These are phyloP conservation scores for Mycena leptocephala DNA, from an alignment of 768 basidiomycete species.

Conservation along the genomic window DNA sequence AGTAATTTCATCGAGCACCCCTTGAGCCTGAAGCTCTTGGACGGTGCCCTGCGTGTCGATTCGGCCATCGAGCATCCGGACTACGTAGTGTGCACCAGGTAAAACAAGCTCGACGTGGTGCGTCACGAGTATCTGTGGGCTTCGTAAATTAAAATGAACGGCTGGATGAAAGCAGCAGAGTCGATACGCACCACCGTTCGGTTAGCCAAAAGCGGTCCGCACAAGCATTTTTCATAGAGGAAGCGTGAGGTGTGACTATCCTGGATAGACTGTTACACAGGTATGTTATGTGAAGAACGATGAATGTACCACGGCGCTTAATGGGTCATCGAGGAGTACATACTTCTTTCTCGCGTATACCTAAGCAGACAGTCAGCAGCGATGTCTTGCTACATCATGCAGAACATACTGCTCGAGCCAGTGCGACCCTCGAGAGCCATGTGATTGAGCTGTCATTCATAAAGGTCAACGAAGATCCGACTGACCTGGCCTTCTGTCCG, in stretches of 20 bases:
- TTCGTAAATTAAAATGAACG: too few species aligned
- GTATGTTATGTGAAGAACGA: too few species aligned
- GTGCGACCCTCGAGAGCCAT: constrained; percentile 63
- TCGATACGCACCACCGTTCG: constrained; percentile 78
- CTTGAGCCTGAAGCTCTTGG: constrained; percentile 73
- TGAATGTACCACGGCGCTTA: constrained; percentile 69
- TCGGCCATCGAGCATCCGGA: constrained; percentile 87
- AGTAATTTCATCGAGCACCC: constrained; percentile 74
- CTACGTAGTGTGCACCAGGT: constrained; percentile 79
- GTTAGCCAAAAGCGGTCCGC: constrained; percentile 75
- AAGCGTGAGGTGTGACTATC: constrained; percentile 80
- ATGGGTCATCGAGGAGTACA: constrained; percentile 71
- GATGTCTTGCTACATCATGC: constrained; percentile 46
- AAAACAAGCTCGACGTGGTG: constrained; percentile 92
- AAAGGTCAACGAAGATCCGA: too few species aligned
- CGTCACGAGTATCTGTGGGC: constrained; percentile 75
- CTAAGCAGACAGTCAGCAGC: too few species aligned
- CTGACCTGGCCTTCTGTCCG: constrained; percentile 79
- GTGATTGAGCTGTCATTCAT: constrained; percentile 28
- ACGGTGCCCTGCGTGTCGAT: constrained; percentile 84
- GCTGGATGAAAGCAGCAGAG: too few species aligned
- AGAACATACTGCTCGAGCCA: constrained; percentile 77
- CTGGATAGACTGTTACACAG: constrained; percentile 55
- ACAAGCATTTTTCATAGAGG: constrained; percentile 71
- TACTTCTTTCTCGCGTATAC: constrained; percentile 50